Evolutionary conservation across 2,329 filamentous ascomycete genomes (phyloP).

Genomic region (Claviceps paspali): DNA sequence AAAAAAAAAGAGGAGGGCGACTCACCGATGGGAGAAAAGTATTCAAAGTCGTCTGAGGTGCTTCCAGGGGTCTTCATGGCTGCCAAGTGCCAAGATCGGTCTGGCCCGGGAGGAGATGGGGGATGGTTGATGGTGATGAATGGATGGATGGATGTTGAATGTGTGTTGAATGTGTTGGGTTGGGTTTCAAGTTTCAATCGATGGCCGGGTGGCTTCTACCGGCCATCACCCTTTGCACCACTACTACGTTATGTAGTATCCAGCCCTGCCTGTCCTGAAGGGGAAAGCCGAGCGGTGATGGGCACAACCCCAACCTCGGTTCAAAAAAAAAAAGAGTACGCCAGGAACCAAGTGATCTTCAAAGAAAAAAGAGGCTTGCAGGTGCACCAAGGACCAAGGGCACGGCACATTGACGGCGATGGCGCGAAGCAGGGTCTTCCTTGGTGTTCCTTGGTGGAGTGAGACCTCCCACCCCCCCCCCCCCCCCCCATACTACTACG

Average conservation of each 20-base stretch:
- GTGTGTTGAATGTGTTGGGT: too few relatives aligned
- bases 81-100: conserved; percentile 19
- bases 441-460: too few relatives aligned
- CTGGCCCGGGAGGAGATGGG: background rate
- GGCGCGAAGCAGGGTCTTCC: too few relatives aligned
- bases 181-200: too few relatives aligned
- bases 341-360: background rate
- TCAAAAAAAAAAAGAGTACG: too few relatives aligned
- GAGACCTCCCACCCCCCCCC: too few relatives aligned
- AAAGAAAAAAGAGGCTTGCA: too few relatives aligned
- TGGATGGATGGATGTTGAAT: background rate
- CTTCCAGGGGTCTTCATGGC: conserved; percentile 28
- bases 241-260: too few relatives aligned
- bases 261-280: conserved; percentile 7
- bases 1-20: conserved; percentile 6
- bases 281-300: conserved; percentile 15
- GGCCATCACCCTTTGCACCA: too few relatives aligned
- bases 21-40: conserved; percentile 42
- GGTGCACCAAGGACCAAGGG: too few relatives aligned
- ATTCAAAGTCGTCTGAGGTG: conserved; percentile 26
- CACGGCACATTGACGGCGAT: background rate
- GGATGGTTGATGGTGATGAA: background rate
- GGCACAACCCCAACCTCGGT: background rate
- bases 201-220: too few relatives aligned
- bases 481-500: too few relatives aligned